Percentiles rank a stretch among this genome's conserved stretches.
phyloP scores from a whole-genome alignment of 306 rosid species.

The Potentilla sterilis region DNA sequence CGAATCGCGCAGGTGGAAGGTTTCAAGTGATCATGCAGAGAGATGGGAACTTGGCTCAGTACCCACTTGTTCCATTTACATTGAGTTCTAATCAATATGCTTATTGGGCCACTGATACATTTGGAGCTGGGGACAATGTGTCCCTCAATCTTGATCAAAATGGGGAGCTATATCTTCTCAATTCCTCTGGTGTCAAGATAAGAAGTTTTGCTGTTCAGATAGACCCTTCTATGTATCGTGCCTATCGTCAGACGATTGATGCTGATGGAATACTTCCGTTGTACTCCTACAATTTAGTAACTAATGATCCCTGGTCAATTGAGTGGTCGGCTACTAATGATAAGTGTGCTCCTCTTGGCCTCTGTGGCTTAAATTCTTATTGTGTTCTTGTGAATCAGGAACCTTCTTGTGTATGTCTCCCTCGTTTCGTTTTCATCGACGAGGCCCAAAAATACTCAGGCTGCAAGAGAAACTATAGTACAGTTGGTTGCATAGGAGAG shows the following conservation, averaged over 20 bases:
- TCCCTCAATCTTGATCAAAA: conserved; percentile 11
- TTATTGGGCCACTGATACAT: background rate
- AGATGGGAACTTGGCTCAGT: conserved; percentile 5
- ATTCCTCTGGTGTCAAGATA: background rate
- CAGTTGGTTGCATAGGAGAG: background rate
- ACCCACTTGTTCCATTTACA: background rate
- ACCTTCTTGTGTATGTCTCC: conserved; percentile 13
- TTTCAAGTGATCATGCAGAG: background rate
- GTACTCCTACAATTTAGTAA: conserved; percentile 7
- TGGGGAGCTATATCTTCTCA: conserved; percentile 11
- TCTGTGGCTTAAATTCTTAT: conserved; percentile 16
- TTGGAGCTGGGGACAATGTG: background rate
- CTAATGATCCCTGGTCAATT: conserved; percentile 6
- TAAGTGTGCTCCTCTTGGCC: background rate
- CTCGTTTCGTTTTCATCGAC: conserved; percentile 25
- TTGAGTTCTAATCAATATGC: background rate
- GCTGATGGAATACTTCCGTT: conserved; percentile 11
- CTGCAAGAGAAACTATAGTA: conserved; percentile 18
- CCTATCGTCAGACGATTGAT: background rate
- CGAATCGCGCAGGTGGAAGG: background rate
- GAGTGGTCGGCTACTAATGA: background rate
- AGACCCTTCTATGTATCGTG: background rate
- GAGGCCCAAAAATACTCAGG: conserved; percentile 6
- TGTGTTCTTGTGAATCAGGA: background rate
- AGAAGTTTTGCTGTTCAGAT: background rate